phyloP scores from a whole-genome alignment of 1,139 yeast genomes.

The Geotrichum histeridarum region DNA sequence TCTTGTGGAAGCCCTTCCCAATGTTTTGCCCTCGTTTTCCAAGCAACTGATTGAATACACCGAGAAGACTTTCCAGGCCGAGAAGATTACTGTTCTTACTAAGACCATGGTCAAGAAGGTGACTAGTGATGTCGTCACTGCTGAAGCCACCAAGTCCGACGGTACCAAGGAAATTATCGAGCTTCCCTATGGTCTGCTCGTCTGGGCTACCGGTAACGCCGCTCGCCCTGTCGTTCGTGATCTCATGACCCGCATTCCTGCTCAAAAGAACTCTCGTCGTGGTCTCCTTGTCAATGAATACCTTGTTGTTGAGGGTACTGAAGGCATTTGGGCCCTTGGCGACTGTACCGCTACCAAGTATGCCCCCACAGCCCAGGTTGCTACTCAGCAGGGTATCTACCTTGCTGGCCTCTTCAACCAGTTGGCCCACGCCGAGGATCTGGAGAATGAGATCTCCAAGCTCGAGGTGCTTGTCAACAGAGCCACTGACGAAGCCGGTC shows the following conservation, averaged over 20 bases:
- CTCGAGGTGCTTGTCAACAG: constrained; percentile 42
- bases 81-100: constrained; percentile 70
- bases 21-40: constrained; percentile 83
- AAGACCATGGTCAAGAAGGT: constrained; percentile 88
- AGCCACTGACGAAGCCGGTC: constrained; percentile 33
- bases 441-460: constrained; percentile 43
- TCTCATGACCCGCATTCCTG: constrained; percentile 65
- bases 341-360: constrained; percentile 87
- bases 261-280: constrained; percentile 82
- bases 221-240: constrained; percentile 71
- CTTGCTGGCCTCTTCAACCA: constrained; percentile 68
- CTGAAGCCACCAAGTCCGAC: constrained; percentile 64
- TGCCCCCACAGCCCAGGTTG: constrained; percentile 97
- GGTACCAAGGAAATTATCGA: constrained; percentile 55
- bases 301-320: constrained; percentile 77
- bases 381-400: constrained; percentile 87
- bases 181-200: constrained; percentile 84
- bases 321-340: constrained; percentile 82
- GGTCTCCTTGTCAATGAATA: constrained; percentile 82
- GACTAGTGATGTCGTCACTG: constrained; percentile 59
- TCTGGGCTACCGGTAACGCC: constrained; percentile 98
- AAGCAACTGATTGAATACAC: constrained; percentile 80
- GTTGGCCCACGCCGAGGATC: constrained; percentile 61
- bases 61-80: constrained; percentile 70
- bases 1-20: constrained; percentile 86